Base-by-base conservation (phyloP, 306 rosid genomes). In the Prinsepia uniflora region DNA sequence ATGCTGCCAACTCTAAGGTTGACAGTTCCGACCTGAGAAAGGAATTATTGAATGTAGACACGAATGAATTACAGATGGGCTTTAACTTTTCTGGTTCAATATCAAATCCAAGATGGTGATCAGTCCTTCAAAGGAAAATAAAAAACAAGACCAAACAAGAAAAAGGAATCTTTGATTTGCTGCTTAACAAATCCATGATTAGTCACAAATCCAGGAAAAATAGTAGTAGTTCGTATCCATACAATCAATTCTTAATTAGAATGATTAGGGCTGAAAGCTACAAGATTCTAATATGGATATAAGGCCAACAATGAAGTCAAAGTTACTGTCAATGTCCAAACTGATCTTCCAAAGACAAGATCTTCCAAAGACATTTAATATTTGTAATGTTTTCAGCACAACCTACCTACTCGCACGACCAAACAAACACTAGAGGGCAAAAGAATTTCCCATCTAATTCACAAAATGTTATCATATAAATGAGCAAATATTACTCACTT, bases 161-260 rank as follows among this genome's bases (percentile, higher is more conserved):
- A 24, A n/a, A 54, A 68, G 15, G 73, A 68, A 68, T 68, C 70
- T 72, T 52, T 13, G 54, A 67, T 67, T 34, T 59, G 20, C n/a
- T 24, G 44, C 48, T 68, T 50, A 48, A 61, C 70, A 61, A 76
- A 42, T 55, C 53, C 20, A 4, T 41, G 67, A 68, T 68, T 68
- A 17, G 70, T 50, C 60, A 61, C n/a, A 50, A 43, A 61, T 61
- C 64, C 64, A 60, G 63, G 71, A n/a, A 42, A 49, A 66, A 72
- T 24, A 24, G 66, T 62, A 63, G 10, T 30, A 55, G 56, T 52
- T 47, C 47, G 20, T 76, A 56, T 68, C 82, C 20, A 10, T n/a
- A 47, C 66, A 4, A 15, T 36, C 42, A 56, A 19, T 74, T 74
- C 17, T 65, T 79, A 67, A 69, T 73, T 73, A 62, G 65, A 63